Conservation (phyloP, 768 basidiomycete genomes). For the Leccinum ochraceum region DNA sequence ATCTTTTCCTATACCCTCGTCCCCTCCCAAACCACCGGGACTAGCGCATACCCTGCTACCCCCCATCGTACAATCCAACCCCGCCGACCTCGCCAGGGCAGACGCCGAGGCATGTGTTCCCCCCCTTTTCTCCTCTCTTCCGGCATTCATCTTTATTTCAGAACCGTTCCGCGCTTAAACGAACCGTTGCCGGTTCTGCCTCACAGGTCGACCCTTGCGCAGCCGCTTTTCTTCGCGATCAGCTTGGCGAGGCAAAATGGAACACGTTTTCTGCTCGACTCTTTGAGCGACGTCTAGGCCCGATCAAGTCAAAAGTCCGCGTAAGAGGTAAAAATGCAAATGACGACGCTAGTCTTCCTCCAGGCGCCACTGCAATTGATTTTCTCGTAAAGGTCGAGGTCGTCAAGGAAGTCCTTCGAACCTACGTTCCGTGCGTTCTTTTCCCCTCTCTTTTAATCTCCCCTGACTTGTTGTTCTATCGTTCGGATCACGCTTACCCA, state of each 20-base stretch:
- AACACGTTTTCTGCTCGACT: conserved; percentile 47
- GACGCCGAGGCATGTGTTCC: conserved; percentile 27
- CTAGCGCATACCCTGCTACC: conserved; percentile 34
- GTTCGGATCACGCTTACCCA: conserved; percentile 29
- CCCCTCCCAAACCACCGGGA: conserved; percentile 25
- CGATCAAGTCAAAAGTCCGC: conserved; percentile 39
- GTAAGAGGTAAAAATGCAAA: conserved; percentile 30
- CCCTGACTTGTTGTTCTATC: conserved; percentile 5
- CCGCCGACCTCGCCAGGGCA: conserved; percentile 26
- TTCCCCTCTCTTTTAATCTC: background rate
- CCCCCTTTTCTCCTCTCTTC: background rate
- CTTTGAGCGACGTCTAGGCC: conserved; percentile 46
- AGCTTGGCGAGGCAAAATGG: conserved; percentile 46
- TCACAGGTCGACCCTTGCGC: conserved; percentile 44
- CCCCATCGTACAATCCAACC: conserved; percentile 37
- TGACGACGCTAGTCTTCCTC: conserved; percentile 29
- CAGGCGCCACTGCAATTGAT: conserved; percentile 47
- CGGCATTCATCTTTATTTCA: conserved; percentile 19
- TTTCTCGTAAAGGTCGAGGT: conserved; percentile 55
- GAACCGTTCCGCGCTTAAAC: conserved; percentile 32
- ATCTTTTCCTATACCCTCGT: conserved; percentile 21
- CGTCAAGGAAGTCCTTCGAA: conserved; percentile 49
- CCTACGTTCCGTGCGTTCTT: conserved; percentile 48
- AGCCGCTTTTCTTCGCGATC: conserved; percentile 45
- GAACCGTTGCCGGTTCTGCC: conserved; percentile 18